Percentiles rank a stretch among this genome's conserved stretches.
Evolutionary conservation across 73 alveolate species (phyloP).

Genomic region (Urostyla sp.): DNA sequence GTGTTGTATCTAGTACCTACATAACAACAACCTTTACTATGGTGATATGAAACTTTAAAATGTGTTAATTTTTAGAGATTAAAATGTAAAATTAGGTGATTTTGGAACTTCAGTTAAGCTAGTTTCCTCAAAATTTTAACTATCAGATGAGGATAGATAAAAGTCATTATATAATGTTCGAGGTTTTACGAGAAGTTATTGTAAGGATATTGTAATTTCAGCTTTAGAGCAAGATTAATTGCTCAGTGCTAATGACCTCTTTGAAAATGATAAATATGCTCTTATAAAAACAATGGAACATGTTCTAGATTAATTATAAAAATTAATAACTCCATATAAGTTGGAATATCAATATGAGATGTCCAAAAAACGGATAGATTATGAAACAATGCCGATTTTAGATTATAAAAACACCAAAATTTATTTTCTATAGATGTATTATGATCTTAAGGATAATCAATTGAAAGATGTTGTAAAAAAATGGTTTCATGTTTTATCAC

Average conservation of each 20-base stretch:
- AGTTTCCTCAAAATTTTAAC: neutral
- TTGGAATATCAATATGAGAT: too few species aligned
- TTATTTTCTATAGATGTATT: neutral
- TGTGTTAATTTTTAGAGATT: constrained; percentile 44
- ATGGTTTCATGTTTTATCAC: too few species aligned
- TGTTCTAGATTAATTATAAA: too few species aligned
- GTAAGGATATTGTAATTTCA: neutral
- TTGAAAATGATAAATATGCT: constrained; percentile 26
- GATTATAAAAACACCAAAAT: neutral
- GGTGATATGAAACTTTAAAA: constrained; percentile 58
- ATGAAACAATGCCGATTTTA: neutral
- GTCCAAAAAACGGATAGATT: too few species aligned
- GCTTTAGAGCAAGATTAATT: neutral
- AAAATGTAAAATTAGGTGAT: constrained; percentile 43
- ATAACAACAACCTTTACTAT: constrained; percentile 27
- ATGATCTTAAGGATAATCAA: neutral
- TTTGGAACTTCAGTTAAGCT: constrained; percentile 42
- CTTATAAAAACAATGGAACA: neutral
- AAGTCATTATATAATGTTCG: neutral
- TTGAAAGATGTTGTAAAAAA: neutral
- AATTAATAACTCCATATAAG: too few species aligned
- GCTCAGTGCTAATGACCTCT: neutral
- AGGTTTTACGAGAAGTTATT: constrained; percentile 11
- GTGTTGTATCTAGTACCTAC: constrained; percentile 11
- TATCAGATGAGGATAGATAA: constrained; percentile 16